phyloP scores from a whole-genome alignment of 768 basidiomycete species.

The Brasilioporus rufonigricans region DNA sequence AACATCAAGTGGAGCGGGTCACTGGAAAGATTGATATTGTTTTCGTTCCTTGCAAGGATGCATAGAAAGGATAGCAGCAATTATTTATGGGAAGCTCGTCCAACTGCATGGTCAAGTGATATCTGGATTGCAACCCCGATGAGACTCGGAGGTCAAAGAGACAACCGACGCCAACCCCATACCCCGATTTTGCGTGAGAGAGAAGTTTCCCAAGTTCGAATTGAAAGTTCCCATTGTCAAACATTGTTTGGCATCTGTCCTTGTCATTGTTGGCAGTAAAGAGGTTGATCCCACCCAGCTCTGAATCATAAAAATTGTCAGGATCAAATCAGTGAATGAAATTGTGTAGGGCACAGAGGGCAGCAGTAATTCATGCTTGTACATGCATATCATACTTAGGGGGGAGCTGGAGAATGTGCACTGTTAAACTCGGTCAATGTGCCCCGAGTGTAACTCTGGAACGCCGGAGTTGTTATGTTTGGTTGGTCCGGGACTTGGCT shows the following conservation, averaged over 20 bases:
- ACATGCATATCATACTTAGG: too few species aligned
- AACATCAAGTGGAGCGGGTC: background rate
- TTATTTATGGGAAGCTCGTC: background rate
- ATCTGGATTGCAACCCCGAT: background rate
- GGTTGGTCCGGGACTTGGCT: too few species aligned
- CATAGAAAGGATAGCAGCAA: background rate
- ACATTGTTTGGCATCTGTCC: background rate
- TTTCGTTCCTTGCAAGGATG: background rate
- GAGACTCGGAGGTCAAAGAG: background rate
- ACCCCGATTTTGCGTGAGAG: background rate
- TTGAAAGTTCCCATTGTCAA: background rate
- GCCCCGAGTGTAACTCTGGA: too few species aligned
- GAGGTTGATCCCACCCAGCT: too few species aligned
- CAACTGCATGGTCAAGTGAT: background rate
- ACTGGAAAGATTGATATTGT: background rate
- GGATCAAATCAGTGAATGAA: too few species aligned
- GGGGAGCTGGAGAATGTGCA: too few species aligned
- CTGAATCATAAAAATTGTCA: too few species aligned
- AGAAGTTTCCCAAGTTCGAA: background rate
- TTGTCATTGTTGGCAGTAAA: too few species aligned
- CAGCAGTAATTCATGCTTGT: too few species aligned
- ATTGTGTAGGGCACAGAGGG: too few species aligned
- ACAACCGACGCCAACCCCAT: background rate
- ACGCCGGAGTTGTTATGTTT: too few species aligned
- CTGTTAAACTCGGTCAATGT: too few species aligned